These are phyloP conservation scores for Phytophthora quininea DNA, from an alignment of 352 stramenopile genomes.

Conservation along the genomic window DNA sequence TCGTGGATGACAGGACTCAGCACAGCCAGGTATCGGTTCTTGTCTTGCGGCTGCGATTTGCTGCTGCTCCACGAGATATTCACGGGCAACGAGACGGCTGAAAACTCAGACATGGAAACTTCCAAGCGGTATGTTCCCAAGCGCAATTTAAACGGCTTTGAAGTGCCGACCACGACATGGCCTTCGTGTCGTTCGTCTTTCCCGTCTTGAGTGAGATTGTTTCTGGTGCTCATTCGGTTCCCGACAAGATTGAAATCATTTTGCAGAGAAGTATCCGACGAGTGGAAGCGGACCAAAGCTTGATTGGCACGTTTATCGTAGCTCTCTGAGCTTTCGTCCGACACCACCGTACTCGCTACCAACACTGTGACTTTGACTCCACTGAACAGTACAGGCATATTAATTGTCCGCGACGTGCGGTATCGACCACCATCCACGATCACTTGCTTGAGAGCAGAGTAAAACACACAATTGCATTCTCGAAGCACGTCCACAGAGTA, in stretches of 20 bases:
- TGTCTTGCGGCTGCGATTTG: constrained; percentile 25
- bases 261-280: not conserved
- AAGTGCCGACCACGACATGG: constrained; percentile 30
- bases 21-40: constrained; percentile 40
- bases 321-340: not conserved
- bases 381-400: constrained; percentile 62
- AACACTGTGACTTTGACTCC: constrained; percentile 49
- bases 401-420: constrained; percentile 50
- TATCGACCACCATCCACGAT: constrained; percentile 69
- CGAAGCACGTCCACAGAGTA: constrained; percentile 59
- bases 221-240: constrained; percentile 11
- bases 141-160: constrained; percentile 44
- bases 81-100: constrained; percentile 27
- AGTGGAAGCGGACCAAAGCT: constrained; percentile 22
- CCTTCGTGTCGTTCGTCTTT: constrained; percentile 23
- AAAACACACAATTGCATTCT: constrained; percentile 69
- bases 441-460: constrained; percentile 71
- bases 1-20: constrained; percentile 39
- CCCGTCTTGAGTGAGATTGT: constrained; percentile 1
- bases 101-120: constrained; percentile 31
- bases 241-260: not conserved
- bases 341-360: constrained; percentile 6
- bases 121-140: constrained; percentile 48
- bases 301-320: constrained; percentile 1
- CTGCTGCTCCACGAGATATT: constrained; percentile 45